Percentiles rank a stretch among this genome's conserved stretches.
Conservation (phyloP, 768 basidiomycete species). For the Serendipita sp. region DNA sequence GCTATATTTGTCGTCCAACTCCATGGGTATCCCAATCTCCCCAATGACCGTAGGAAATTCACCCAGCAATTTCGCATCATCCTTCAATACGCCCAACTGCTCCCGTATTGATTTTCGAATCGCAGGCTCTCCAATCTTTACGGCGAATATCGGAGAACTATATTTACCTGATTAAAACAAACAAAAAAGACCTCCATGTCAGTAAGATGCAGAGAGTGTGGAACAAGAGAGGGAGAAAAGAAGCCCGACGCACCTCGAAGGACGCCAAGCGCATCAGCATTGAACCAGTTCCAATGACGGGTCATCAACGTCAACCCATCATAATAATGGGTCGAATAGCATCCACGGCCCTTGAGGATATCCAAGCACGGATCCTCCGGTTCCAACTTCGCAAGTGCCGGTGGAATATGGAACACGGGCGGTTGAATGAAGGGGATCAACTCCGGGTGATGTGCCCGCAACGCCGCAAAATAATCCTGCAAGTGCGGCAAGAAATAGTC, state of each 20-base stretch:
- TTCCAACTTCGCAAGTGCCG: constrained; percentile 37
- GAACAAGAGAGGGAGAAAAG: no score
- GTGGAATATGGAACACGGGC: constrained; percentile 76
- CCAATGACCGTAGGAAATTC: constrained; percentile 82
- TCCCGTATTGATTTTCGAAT: constrained; percentile 70
- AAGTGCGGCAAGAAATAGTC: constrained; percentile 75
- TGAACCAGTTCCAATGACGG: constrained; percentile 88
- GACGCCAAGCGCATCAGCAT: constrained; percentile 88
- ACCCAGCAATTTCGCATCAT: constrained; percentile 52
- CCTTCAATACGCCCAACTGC: constrained; percentile 66
- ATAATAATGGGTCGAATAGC: constrained; percentile 79
- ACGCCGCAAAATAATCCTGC: constrained; percentile 35
- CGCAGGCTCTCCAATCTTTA: constrained; percentile 66
- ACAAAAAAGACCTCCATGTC: not conserved
- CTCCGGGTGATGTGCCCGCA: constrained; percentile 56
- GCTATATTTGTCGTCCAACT: constrained; percentile 75
- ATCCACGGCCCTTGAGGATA: constrained; percentile 42
- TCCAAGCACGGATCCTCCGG: not conserved
- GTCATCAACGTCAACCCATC: constrained; percentile 90
- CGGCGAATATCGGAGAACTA: constrained; percentile 45
- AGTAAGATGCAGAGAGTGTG: not conserved
- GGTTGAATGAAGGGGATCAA: constrained; percentile 85
- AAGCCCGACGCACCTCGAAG: constrained; percentile 28
- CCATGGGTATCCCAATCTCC: constrained; percentile 89
- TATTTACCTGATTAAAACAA: constrained; percentile 41